Evolutionary conservation across 2,329 filamentous ascomycete genomes (phyloP).

Genomic region (Lasiodiplodia citricola): DNA sequence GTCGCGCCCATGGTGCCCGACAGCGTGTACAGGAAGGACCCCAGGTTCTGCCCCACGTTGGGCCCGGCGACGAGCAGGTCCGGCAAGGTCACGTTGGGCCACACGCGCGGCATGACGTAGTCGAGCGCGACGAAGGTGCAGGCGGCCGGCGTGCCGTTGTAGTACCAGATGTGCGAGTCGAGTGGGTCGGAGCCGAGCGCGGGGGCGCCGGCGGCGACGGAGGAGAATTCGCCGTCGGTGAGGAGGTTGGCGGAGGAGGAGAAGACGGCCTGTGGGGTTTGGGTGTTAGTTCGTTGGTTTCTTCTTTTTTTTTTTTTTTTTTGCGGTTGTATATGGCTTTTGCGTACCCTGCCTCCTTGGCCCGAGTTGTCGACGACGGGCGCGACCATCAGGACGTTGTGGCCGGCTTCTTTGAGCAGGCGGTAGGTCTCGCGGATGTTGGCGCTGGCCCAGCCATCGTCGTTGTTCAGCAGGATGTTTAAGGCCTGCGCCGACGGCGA

Average conservation of each 20-base stretch:
- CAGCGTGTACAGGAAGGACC: conserved; percentile 56
- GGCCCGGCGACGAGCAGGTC: conserved; percentile 63
- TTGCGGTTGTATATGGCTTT: background rate
- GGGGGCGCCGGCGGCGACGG: conserved; percentile 54
- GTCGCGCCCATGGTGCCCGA: conserved; percentile 50
- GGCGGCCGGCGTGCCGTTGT: conserved; percentile 63
- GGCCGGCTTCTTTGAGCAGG: conserved; percentile 36
- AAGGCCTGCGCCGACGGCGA: conserved; percentile 31
- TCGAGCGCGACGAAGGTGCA: conserved; percentile 63
- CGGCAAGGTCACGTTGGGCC: conserved; percentile 54
- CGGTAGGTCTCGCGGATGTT: conserved; percentile 44
- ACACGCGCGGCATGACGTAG: conserved; percentile 57
- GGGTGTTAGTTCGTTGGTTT: background rate
- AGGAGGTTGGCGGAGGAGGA: conserved; percentile 51
- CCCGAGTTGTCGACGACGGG: conserved; percentile 52
- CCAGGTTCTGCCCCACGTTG: conserved; percentile 62
- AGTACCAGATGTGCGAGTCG: conserved; percentile 64
- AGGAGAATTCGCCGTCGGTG: conserved; percentile 50
- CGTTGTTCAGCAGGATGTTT: conserved; percentile 47
- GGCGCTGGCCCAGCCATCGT: conserved; percentile 45
- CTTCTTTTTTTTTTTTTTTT: background rate
- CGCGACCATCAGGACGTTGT: conserved; percentile 50
- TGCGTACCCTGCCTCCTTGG: conserved; percentile 48
- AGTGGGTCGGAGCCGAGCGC: conserved; percentile 58
- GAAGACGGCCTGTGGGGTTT: conserved; percentile 41